phyloP scores from a whole-genome alignment of 2,329 filamentous ascomycete genomes.

The Fusarium dlaminii region DNA sequence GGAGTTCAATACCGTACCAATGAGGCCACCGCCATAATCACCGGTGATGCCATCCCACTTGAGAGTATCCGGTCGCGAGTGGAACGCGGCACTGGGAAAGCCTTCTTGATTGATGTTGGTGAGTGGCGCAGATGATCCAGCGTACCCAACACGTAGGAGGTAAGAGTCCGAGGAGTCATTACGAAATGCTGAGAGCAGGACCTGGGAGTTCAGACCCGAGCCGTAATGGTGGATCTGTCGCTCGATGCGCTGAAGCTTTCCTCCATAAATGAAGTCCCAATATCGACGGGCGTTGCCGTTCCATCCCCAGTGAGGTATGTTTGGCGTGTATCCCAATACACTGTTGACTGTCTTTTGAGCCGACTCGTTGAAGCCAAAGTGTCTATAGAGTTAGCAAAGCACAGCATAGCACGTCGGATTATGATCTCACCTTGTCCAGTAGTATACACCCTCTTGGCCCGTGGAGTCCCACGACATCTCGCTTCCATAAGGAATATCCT shows the following conservation, averaged over 20 bases:
- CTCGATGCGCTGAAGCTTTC: constrained; percentile 55
- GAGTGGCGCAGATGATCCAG: constrained; percentile 61
- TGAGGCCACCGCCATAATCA: constrained; percentile 65
- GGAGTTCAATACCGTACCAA: constrained; percentile 61
- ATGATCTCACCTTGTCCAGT: constrained; percentile 58
- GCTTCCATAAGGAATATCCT: constrained; percentile 65
- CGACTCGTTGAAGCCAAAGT: constrained; percentile 60
- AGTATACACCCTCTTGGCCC: constrained; percentile 69
- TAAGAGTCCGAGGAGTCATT: constrained; percentile 57
- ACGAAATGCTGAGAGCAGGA: constrained; percentile 62
- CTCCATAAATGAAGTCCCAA: constrained; percentile 65
- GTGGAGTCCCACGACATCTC: constrained; percentile 73
- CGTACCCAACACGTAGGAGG: constrained; percentile 63
- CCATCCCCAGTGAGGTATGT: constrained; percentile 69
- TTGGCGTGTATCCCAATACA: constrained; percentile 66
- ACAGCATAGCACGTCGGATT: accelerated
- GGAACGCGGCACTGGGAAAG: constrained; percentile 64
- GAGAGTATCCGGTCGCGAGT: constrained; percentile 65
- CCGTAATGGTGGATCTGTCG: constrained; percentile 67
- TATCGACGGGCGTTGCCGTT: constrained; percentile 69
- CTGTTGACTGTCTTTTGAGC: constrained; percentile 61
- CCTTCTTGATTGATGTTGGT: constrained; percentile 65
- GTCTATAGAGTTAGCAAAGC: constrained; percentile 40
- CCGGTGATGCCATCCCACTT: constrained; percentile 66
- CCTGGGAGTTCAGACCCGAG: constrained; percentile 65